Evolutionary conservation across 345 rosid species (phyloP), one percentile per base, ranked within the genome.

Genomic region (Zanthoxylum bungeanum): DNA sequence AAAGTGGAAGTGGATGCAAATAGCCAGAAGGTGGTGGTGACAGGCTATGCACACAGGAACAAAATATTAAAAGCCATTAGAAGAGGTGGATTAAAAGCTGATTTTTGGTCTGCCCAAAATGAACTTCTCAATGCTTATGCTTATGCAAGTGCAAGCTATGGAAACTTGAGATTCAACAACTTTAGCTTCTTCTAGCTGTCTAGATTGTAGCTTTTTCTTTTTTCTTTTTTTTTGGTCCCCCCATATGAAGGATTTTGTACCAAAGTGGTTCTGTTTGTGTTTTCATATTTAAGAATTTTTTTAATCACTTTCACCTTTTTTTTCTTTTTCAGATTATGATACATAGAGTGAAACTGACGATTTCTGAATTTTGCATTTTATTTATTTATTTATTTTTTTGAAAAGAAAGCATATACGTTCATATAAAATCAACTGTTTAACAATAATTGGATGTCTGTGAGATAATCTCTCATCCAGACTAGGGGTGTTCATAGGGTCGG

Each of bases 1-100:
- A 83, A 78, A 67, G 86, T 83, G 53, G 84, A 83, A 60, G 86
- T 83, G 74, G 86, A 83, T 73, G 86, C 60, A 0, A 75, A 50
- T 14, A 73, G 80, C 25, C 75, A 83, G 70, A 83, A 83, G 64
- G 86, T 83, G 58, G 68, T 58, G 39, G 86, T 83, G 0, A 83
- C 84, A 57, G 81, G 82, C 19, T 83, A 80, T 64, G 81, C 78
- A 31, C 82, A 83, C 30, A 56, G 78, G 16, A 83, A 83, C 72
- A 83, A 83, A 58, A 70, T 83, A 16, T 67, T 83, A 7, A 83
- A 77, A 73, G 84, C 86, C 58, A 46, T 83, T 4, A 75, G 84
- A 31, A 75, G 86, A 75, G 70, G 80, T 14, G 86, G 86, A 51
- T 66, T 80, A 2, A 83, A 75, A 70, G 86, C 86, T 28, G 84